A percentile compares a stretch with the other conserved stretches of the same genome.
phyloP scores from a whole-genome alignment of 371 early-diverging fungal species.

The Blakeslea trispora region DNA sequence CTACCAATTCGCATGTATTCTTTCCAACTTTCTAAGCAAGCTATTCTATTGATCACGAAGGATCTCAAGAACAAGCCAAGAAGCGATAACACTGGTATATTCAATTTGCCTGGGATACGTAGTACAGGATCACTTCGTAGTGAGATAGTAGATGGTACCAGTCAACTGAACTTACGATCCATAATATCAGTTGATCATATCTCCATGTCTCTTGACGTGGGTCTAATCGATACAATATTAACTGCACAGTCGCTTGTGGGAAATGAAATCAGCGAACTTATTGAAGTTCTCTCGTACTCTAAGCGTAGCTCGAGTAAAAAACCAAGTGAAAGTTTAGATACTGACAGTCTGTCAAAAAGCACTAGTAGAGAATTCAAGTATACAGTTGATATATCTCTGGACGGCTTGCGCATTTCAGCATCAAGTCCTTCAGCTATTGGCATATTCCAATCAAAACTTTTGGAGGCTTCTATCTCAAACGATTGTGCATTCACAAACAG shows the following conservation, averaged over 20 bases:
- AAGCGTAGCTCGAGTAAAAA: slow-evolving; percentile 23
- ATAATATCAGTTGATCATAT: slow-evolving; percentile 67
- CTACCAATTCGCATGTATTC: slow-evolving; percentile 48
- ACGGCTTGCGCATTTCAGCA: slow-evolving; percentile 68
- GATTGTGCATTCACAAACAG: slow-evolving; percentile 17
- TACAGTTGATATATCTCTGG: slow-evolving; percentile 60
- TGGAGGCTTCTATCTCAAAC: slow-evolving; percentile 64
- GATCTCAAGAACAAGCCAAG: slow-evolving; percentile 15
- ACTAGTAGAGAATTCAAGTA: slow-evolving; percentile 40
- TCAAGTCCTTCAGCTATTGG: slow-evolving; percentile 66
- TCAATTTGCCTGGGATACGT: slow-evolving; percentile 62
- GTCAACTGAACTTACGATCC: slow-evolving; percentile 43
- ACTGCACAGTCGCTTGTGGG: slow-evolving; percentile 80
- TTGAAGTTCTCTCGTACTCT: slow-evolving; percentile 70
- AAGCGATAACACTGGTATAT: slow-evolving; percentile 48
- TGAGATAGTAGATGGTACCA: slow-evolving; percentile 13
- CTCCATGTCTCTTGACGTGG: slow-evolving; percentile 65
- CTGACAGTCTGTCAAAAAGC: neutral
- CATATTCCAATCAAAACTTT: slow-evolving; percentile 66
- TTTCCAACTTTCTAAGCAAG: slow-evolving; percentile 59
- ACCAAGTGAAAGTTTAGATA: neutral
- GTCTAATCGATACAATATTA: slow-evolving; percentile 74
- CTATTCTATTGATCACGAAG: slow-evolving; percentile 56
- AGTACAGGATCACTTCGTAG: slow-evolving; percentile 53
- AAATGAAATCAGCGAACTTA: slow-evolving; percentile 75